Conservation (phyloP, 2,329 filamentous ascomycete genomes). For the Pochonia chlamydosporia region DNA sequence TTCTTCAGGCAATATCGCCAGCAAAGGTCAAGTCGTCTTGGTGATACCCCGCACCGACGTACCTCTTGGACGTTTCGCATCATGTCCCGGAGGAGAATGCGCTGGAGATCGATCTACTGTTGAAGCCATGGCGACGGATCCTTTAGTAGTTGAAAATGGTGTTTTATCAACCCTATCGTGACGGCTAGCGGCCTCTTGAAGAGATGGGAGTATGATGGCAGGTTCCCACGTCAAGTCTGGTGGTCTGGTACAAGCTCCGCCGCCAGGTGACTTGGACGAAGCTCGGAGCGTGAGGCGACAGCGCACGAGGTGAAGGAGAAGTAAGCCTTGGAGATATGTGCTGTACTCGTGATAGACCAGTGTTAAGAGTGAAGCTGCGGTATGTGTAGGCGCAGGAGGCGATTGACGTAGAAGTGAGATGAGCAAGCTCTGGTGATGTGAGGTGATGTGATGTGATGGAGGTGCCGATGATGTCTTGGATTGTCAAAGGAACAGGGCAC, state of each 20-base stretch:
- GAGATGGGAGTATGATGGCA: background rate
- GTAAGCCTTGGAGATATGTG: background rate
- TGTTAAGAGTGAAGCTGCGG: background rate
- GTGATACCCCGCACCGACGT: slow-evolving; percentile 11
- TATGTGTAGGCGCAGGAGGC: background rate
- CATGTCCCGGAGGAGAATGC: slow-evolving; percentile 36
- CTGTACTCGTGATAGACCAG: background rate
- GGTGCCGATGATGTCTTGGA: too few species aligned
- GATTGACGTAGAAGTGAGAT: too few species aligned
- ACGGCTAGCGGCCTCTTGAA: background rate
- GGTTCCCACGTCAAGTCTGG: background rate
- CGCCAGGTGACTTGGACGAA: background rate
- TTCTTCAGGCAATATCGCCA: background rate
- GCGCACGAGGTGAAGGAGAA: background rate
- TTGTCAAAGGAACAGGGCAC: too few species aligned
- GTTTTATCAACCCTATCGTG: background rate
- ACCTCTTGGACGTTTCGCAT: slow-evolving; percentile 42
- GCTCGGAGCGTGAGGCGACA: background rate
- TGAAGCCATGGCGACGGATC: slow-evolving; percentile 30
- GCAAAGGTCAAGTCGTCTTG: background rate
- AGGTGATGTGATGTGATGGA: too few species aligned
- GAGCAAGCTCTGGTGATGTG: too few species aligned
- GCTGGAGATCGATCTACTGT: slow-evolving; percentile 29
- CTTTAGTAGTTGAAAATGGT: background rate
- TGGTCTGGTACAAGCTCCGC: background rate